Conservation (phyloP, 805 yeast genomes). For the Ogataea glucozyma region DNA sequence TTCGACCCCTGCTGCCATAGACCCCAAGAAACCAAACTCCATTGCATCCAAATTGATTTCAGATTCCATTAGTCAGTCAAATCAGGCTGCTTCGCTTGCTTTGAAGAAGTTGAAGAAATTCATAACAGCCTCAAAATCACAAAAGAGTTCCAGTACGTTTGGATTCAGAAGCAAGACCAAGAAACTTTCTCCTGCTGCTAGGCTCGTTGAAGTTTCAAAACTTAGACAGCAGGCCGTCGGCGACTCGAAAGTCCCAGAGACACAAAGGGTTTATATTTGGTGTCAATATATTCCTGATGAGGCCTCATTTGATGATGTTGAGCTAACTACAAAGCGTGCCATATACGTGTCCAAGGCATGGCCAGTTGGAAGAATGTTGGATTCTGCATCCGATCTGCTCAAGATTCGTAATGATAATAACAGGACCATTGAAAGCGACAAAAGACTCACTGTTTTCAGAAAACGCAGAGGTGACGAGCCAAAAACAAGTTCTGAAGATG, state of each 20-base stretch:
- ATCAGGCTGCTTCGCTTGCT: constrained; percentile 22
- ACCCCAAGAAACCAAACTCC: constrained; percentile 7
- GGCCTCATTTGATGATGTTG: constrained; percentile 10
- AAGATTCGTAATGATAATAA: constrained; percentile 53
- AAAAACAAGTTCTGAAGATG: constrained; percentile 7
- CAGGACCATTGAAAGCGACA: constrained; percentile 40
- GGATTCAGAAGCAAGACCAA: constrained; percentile 6
- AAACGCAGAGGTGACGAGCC: constrained; percentile 34
- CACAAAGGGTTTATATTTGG: constrained; percentile 54
- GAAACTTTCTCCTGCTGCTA: constrained; percentile 24
- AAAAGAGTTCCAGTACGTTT: constrained; percentile 9
- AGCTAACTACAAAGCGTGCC: constrained; percentile 28
- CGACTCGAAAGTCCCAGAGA: constrained; percentile 42
- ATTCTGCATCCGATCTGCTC: constrained; percentile 48
- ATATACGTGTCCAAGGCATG: constrained; percentile 54
- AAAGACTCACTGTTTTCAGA: constrained; percentile 50
- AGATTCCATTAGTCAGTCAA: constrained; percentile 10
- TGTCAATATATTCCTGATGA: constrained; percentile 42
- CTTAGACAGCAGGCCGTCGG: constrained; percentile 54
- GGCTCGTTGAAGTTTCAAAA: constrained; percentile 38
- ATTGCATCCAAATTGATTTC: constrained; percentile 18
- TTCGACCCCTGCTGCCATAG: not conserved
- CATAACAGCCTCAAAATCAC: constrained; percentile 15
- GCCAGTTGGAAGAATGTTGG: constrained; percentile 62
- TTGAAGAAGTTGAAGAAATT: constrained; percentile 26